Percentiles rank a stretch among this genome's conserved stretches.
phyloP scores from a whole-genome alignment of 148 eudicot genomes.

The Diospyros kaki region DNA sequence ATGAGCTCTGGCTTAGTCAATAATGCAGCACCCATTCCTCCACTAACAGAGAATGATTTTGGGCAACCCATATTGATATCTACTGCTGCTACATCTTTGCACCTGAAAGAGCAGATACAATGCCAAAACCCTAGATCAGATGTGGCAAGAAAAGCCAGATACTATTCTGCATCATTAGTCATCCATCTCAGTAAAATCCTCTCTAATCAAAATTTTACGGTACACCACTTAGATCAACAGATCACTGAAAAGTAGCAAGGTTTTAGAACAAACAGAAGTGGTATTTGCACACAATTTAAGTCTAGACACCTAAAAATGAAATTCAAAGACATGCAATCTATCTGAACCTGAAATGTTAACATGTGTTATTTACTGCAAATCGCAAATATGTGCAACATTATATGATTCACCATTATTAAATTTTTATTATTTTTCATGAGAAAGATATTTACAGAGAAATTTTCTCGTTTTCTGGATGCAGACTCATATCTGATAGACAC shows the following conservation, averaged over 20 bases:
- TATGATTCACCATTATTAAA: too few relatives aligned
- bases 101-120: conserved; percentile 36
- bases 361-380: background rate
- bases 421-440: too few relatives aligned
- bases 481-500: too few relatives aligned
- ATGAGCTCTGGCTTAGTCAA: conserved; percentile 76
- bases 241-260: background rate
- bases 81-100: conserved; percentile 88
- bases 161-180: background rate
- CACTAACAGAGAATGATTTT: conserved; percentile 79
- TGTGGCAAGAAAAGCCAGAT: background rate
- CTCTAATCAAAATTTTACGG: background rate
- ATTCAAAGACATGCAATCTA: background rate
- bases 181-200: background rate
- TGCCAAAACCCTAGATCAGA: background rate
- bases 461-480: too few relatives aligned
- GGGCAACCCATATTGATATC: conserved; percentile 97
- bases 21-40: conserved; percentile 96
- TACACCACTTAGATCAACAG: background rate
- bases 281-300: background rate
- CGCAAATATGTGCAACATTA: too few relatives aligned
- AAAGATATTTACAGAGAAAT: too few relatives aligned
- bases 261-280: background rate
- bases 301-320: background rate
- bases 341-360: background rate